Evolutionary conservation across 148 eudicot species (phyloP).

Genomic region (Agrostemma githago): DNA sequence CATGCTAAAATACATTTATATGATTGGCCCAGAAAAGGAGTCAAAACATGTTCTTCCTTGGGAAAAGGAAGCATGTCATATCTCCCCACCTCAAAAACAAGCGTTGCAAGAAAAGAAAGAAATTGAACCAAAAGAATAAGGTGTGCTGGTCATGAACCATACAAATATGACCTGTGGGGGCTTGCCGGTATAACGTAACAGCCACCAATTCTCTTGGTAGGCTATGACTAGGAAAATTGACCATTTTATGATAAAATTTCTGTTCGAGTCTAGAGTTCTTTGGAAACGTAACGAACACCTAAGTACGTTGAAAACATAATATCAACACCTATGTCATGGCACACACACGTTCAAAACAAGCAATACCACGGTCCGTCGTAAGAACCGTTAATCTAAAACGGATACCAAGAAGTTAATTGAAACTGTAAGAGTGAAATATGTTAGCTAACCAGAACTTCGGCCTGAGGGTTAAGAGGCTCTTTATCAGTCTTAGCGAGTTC

Average conservation of each 20-base stretch:
- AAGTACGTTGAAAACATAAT: background rate
- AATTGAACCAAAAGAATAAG: background rate
- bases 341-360: background rate
- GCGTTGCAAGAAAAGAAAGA: background rate
- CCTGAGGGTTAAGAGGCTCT: constrained; percentile 50
- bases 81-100: background rate
- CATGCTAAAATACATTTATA: too few species aligned
- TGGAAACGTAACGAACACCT: background rate
- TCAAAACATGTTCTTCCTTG: background rate
- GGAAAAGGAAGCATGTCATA: background rate
- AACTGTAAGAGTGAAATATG: background rate
- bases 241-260: background rate
- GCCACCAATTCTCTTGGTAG: too few species aligned
- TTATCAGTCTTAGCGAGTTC: constrained; percentile 42
- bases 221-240: too few species aligned
- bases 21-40: too few species aligned
- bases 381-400: background rate
- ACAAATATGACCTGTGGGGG: background rate
- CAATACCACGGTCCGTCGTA: background rate
- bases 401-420: constrained; percentile 11
- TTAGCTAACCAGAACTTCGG: constrained; percentile 57
- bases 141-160: background rate
- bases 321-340: background rate
- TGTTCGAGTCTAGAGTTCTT: background rate
- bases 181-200: too few species aligned